Conservation (phyloP, 345 rosid species). For the Raphanus raphanistrum region DNA sequence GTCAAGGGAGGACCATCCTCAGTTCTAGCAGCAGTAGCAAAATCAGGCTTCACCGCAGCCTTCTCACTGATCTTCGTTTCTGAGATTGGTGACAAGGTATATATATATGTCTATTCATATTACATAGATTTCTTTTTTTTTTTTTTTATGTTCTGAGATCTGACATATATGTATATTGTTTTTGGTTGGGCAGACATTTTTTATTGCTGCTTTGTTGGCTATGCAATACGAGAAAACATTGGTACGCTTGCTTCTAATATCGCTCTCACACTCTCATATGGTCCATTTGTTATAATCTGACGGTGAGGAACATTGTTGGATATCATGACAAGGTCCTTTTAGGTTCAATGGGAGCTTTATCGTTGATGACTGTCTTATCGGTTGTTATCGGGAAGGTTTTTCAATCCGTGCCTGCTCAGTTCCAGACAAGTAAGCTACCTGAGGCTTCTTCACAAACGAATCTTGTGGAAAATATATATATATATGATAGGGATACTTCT, state of each 20-base stretch:
- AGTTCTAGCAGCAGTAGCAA: constrained; percentile 75
- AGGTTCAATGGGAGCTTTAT: constrained; percentile 97
- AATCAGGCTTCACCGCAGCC: constrained; percentile 97
- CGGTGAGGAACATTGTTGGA: constrained; percentile 13
- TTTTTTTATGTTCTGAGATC: not conserved
- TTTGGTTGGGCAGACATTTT: constrained; percentile 75
- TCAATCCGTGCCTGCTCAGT: constrained; percentile 95
- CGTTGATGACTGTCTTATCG: constrained; percentile 89
- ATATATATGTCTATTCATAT: not conserved
- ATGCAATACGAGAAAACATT: constrained; percentile 95
- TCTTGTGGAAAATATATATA: constrained; percentile 13
- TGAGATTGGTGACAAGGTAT: constrained; percentile 98
- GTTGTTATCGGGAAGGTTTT: constrained; percentile 89
- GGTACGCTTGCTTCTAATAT: constrained; percentile 52
- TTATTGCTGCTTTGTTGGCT: constrained; percentile 95
- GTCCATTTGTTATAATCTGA: constrained; percentile 14
- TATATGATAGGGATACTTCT: constrained; percentile 19
- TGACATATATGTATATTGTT: not conserved
- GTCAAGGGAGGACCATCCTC: constrained; percentile 75
- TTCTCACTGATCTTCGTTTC: constrained; percentile 94
- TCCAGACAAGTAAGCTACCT: constrained; percentile 78
- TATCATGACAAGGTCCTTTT: constrained; percentile 79
- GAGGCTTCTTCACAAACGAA: not conserved
- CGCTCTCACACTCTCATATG: constrained; percentile 18
- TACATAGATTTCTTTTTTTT: not conserved